These are phyloP conservation scores for Drechslerella dactyloides DNA, from an alignment of 2,329 filamentous ascomycete genomes.

Conservation along the genomic window DNA sequence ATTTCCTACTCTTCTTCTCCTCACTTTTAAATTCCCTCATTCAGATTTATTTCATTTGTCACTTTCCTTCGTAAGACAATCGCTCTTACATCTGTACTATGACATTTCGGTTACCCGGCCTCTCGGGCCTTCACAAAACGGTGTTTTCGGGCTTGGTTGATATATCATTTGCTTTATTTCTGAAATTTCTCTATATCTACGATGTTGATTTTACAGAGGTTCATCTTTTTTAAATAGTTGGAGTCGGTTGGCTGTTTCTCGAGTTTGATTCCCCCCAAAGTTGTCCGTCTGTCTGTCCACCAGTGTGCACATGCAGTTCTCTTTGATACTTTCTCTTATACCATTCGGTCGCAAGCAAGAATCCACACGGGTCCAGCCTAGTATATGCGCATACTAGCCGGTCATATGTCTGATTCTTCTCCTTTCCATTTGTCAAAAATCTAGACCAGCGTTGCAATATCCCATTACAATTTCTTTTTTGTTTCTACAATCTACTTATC, in stretches of 20 bases:
- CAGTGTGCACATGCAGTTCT: slow-evolving; percentile 13
- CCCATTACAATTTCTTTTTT: slow-evolving; percentile 1
- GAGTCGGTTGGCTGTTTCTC: slow-evolving; percentile 42
- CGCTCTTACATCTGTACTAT: slow-evolving; percentile 36
- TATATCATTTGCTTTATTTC: slow-evolving; percentile 9
- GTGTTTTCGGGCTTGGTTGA: slow-evolving; percentile 38
- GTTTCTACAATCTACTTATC: slow-evolving; percentile 7
- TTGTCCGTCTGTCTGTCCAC: slow-evolving; percentile 3
- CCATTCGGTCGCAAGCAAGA: slow-evolving; percentile 38
- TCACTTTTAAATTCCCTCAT: neutral
- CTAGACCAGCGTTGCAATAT: slow-evolving; percentile 50
- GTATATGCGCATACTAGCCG: neutral
- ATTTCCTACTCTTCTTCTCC: neutral
- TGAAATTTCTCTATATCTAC: slow-evolving; percentile 4
- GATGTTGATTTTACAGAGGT: neutral
- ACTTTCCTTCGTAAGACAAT: slow-evolving; percentile 3
- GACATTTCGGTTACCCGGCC: slow-evolving; percentile 27
- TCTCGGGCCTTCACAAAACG: slow-evolving; percentile 32
- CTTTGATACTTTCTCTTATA: slow-evolving; percentile 19
- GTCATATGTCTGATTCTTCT: too few relatives aligned
- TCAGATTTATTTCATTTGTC: slow-evolving; percentile 16
- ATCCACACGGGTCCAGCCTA: slow-evolving; percentile 8
- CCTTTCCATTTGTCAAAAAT: slow-evolving; percentile 9
- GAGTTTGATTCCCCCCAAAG: slow-evolving; percentile 41
- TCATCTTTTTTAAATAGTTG: slow-evolving; percentile 3